Conservation (phyloP, 2,329 filamentous ascomycete species). For the Monosporascus cannonballus region DNA sequence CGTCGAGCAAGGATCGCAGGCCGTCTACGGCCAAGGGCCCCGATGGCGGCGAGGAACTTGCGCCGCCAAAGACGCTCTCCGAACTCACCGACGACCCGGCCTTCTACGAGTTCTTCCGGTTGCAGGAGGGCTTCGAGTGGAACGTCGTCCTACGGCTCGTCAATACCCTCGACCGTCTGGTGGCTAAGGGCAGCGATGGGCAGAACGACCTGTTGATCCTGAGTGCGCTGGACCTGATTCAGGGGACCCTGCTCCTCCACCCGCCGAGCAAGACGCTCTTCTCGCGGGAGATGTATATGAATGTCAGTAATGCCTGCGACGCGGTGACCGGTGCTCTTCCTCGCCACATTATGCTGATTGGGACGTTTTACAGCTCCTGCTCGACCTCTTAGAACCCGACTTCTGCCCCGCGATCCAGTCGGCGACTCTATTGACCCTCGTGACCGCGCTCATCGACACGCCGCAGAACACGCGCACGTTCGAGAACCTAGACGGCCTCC, state of each 20-base stretch:
- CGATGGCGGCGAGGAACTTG: conserved; percentile 29
- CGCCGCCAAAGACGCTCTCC: conserved; percentile 54
- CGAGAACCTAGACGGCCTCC: conserved; percentile 82
- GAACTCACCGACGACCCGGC: conserved; percentile 77
- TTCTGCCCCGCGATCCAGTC: conserved; percentile 92
- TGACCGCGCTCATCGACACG: conserved; percentile 79
- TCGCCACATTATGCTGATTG: background rate
- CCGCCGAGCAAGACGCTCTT: conserved; percentile 86
- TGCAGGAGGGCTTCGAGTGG: conserved; percentile 97
- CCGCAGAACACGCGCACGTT: conserved; percentile 88
- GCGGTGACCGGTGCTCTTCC: background rate
- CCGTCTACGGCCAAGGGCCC: conserved; percentile 22
- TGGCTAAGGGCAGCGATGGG: conserved; percentile 75
- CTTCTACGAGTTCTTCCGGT: conserved; percentile 91
- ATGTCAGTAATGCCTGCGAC: conserved; percentile 44
- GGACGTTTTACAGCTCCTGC: conserved; percentile 55
- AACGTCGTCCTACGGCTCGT: conserved; percentile 87
- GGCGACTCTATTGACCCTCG: conserved; percentile 81
- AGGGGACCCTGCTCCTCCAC: conserved; percentile 82
- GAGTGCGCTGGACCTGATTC: conserved; percentile 79
- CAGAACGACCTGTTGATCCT: conserved; percentile 86
- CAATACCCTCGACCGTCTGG: conserved; percentile 75
- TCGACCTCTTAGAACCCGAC: conserved; percentile 87
- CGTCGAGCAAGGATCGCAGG: conserved; percentile 12
- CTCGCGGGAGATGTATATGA: conserved; percentile 88